Percentiles rank a stretch among this genome's conserved stretches.
These are phyloP conservation scores for Dalbergia cochinchinensis DNA, from an alignment of 306 rosid species.

Conservation along the genomic window DNA sequence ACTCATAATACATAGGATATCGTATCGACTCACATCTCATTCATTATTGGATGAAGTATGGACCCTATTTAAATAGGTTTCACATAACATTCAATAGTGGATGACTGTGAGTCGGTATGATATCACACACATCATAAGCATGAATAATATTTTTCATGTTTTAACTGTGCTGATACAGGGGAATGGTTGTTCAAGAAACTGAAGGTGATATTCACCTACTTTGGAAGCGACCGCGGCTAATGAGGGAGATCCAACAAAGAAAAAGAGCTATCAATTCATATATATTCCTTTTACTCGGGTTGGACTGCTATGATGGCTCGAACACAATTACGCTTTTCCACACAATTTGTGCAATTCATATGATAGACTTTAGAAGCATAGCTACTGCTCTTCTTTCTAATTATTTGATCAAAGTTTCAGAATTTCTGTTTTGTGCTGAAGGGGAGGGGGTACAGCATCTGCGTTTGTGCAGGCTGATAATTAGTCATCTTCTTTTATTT, in stretches of 20 bases:
- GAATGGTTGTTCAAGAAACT: slow-evolving; percentile 10
- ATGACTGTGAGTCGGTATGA: too few species aligned
- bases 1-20: too few species aligned
- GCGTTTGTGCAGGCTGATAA: background rate
- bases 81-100: too few species aligned
- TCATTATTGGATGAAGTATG: too few species aligned
- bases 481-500: background rate
- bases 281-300: slow-evolving; percentile 10
- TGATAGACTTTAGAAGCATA: slow-evolving; percentile 25
- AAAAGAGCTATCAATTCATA: slow-evolving; percentile 48
- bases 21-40: too few species aligned
- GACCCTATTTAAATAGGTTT: too few species aligned
- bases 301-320: slow-evolving; percentile 41
- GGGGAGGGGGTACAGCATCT: background rate
- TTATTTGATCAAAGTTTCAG: slow-evolving; percentile 43
- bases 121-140: too few species aligned
- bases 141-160: too few species aligned
- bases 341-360: slow-evolving; percentile 13
- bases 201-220: background rate
- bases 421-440: slow-evolving; percentile 14
- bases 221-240: background rate
- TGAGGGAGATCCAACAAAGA: slow-evolving; percentile 33
- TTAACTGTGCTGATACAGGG: too few species aligned
- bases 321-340: slow-evolving; percentile 43
- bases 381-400: slow-evolving; percentile 23